Evolutionary conservation across 208 protist genomes (phyloP).

Genomic region (Porcisia hertigi): DNA sequence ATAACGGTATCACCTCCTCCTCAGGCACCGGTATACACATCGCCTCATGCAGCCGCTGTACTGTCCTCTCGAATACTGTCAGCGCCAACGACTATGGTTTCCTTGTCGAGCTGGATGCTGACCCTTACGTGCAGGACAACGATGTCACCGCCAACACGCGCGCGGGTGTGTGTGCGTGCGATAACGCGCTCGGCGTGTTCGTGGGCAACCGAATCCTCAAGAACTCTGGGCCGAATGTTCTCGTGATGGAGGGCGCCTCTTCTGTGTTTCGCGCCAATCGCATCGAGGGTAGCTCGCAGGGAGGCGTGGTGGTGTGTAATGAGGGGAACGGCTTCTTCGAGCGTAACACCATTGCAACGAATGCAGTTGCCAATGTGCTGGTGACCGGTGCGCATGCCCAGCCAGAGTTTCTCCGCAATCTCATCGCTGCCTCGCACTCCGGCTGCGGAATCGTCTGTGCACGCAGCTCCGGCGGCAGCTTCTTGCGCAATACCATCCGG

Average conservation of each 20-base stretch:
- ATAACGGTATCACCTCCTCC: conserved; percentile 54
- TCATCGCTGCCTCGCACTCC: conserved; percentile 42
- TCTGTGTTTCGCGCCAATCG: conserved; percentile 70
- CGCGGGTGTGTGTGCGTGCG: conserved; percentile 49
- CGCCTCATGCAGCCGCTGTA: conserved; percentile 60
- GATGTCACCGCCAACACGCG: conserved; percentile 43
- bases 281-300: conserved; percentile 49
- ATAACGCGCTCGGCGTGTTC: conserved; percentile 84
- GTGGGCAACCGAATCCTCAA: conserved; percentile 57
- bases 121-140: conserved; percentile 74
- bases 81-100: conserved; percentile 64
- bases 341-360: conserved; percentile 66
- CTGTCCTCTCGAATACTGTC: conserved; percentile 56
- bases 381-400: conserved; percentile 56
- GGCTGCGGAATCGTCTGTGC: conserved; percentile 73
- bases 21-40: conserved; percentile 55
- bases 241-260: conserved; percentile 65
- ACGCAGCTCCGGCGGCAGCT: conserved; percentile 36
- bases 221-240: conserved; percentile 60
- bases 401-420: conserved; percentile 57
- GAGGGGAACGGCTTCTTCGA: conserved; percentile 76
- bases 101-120: conserved; percentile 76
- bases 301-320: conserved; percentile 64
- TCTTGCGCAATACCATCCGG: conserved; percentile 65
- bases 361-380: conserved; percentile 73